Evolutionary conservation across 305 asterid genomes (phyloP).

Genomic region (Solanum chacoense): DNA sequence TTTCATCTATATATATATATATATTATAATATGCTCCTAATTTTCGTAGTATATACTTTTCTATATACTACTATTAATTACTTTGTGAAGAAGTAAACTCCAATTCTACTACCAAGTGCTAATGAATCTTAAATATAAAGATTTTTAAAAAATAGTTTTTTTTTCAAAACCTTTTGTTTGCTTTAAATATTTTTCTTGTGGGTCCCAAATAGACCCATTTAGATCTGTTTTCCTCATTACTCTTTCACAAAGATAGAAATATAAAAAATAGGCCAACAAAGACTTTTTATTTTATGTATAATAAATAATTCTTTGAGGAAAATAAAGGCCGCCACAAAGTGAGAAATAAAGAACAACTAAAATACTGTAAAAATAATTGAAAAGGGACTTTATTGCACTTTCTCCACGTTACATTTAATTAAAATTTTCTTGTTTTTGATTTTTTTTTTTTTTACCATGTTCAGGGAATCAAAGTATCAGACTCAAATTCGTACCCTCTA

Average conservation of each 20-base stretch:
- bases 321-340: conserved; percentile 4
- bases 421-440: not conserved
- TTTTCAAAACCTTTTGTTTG: not conserved
- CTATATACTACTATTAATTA: not conserved
- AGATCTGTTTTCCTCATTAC: conserved; percentile 5
- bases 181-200: not conserved
- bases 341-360: not conserved
- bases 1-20: no score
- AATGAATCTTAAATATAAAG: not conserved
- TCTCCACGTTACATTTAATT: conserved; percentile 5
- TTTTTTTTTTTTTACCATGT: not conserved
- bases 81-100: conserved; percentile 1
- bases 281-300: not conserved
- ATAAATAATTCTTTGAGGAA: not conserved
- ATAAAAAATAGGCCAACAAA: not conserved
- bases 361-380: not conserved
- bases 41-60: not conserved
- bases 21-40: not conserved
- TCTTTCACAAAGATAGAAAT: not conserved
- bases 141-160: not conserved
- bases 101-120: not conserved
- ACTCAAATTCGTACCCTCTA: not conserved
- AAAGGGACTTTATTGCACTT: conserved; percentile 7
- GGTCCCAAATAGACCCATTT: conserved; percentile 1
- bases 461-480: no score